Evolutionary conservation across 495 filamentous ascomycete genomes (phyloP).

Genomic region (Penicillium lividum): DNA sequence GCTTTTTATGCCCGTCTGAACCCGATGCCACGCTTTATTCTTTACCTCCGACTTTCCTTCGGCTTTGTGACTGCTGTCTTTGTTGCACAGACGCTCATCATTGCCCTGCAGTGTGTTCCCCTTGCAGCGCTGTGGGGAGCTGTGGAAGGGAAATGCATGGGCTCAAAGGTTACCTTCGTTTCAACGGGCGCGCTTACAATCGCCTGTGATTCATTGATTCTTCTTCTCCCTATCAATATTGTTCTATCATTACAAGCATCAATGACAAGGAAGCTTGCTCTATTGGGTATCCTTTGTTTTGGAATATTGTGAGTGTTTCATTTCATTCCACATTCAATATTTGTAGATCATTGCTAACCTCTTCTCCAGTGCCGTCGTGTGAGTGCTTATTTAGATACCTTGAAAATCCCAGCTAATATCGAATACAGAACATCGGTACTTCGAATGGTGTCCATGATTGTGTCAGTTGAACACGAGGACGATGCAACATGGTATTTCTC

Average conservation of each 20-base stretch:
- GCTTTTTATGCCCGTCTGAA: conserved; percentile 29
- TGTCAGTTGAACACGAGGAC: conserved; percentile 8
- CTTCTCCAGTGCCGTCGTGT: conserved; percentile 1
- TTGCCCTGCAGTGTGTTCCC: conserved; percentile 21
- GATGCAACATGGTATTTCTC: conserved; percentile 28
- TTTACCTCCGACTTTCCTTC: conserved; percentile 16
- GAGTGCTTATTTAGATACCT: neutral
- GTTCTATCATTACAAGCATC: conserved; percentile 14
- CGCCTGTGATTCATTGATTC: conserved; percentile 18
- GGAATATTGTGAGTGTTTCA: conserved; percentile 17
- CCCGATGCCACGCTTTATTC: conserved; percentile 21
- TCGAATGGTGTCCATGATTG: conserved; percentile 23
- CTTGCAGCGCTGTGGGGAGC: conserved; percentile 16
- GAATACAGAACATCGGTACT: conserved; percentile 16
- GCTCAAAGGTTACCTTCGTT: conserved; percentile 14
- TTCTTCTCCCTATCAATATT: conserved; percentile 18
- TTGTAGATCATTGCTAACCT: neutral
- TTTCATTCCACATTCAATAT: neutral
- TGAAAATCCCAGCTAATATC: neutral
- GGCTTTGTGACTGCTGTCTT: conserved; percentile 18
- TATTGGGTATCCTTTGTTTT: conserved; percentile 17
- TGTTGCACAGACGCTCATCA: conserved; percentile 21
- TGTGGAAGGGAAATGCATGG: conserved; percentile 16
- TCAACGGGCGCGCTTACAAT: conserved; percentile 20
- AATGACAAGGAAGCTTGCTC: conserved; percentile 10